Conservation (phyloP, 306 rosid genomes). For the Mimosa pudica region DNA sequence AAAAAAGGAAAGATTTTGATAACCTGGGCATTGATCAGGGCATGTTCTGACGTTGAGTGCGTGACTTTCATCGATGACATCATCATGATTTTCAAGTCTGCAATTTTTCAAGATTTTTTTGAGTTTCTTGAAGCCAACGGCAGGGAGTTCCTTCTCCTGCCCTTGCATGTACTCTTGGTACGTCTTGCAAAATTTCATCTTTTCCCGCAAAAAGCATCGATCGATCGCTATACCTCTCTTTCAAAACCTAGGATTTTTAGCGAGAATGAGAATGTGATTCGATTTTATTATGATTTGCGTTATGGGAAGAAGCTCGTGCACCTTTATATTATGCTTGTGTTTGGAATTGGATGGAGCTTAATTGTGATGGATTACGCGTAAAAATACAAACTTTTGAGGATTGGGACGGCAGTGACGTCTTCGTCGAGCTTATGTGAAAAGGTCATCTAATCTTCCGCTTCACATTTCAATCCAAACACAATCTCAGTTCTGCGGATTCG, state of each 20-base stretch:
- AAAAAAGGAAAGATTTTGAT: neutral
- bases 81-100: conserved; percentile 44
- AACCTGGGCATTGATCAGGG: conserved; percentile 76
- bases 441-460: neutral
- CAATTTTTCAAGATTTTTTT: conserved; percentile 87
- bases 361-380: neutral
- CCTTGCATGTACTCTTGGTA: conserved; percentile 83
- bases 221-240: neutral
- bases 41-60: conserved; percentile 45
- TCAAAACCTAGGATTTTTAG: neutral
- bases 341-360: neutral
- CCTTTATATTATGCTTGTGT: neutral
- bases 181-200: conserved; percentile 94
- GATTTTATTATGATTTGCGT: conserved; percentile 9
- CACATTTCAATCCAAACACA: neutral
- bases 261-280: neutral
- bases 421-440: neutral
- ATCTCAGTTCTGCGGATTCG: neutral
- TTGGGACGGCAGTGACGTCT: conserved; percentile 6
- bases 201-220: conserved; percentile 29
- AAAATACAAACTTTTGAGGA: neutral
- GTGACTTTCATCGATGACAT: conserved; percentile 29
- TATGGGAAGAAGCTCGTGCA: neutral
- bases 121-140: conserved; percentile 81
- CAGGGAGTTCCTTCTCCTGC: conserved; percentile 75